A percentile compares a stretch with the other conserved stretches of the same genome.
Conservation (phyloP, 140 eudicot species). For the Cichorium intybus region DNA sequence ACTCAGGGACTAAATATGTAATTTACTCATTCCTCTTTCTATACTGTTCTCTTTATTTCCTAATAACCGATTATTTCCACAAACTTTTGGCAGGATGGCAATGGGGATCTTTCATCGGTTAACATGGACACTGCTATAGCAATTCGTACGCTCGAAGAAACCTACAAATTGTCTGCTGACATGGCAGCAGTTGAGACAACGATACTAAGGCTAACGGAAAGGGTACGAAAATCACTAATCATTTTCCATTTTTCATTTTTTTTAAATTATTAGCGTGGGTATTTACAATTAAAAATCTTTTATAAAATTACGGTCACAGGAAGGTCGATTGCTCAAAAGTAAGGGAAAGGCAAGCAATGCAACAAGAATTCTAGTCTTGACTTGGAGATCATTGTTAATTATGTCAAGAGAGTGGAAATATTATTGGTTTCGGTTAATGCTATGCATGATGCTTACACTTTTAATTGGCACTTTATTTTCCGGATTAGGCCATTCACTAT, state of each 20-base stretch:
- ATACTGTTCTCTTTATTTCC: neutral
- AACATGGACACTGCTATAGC: constrained; percentile 98
- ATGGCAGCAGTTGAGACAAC: constrained; percentile 79
- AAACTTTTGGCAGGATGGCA: constrained; percentile 60
- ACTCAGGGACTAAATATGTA: too few relatives aligned
- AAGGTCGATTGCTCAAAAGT: constrained; percentile 74
- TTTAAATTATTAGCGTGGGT: neutral
- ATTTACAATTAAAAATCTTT: neutral
- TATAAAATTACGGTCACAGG: constrained; percentile 34
- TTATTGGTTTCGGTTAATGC: constrained; percentile 80
- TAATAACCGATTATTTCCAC: neutral
- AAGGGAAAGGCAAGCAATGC: constrained; percentile 64
- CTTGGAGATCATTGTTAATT: constrained; percentile 78
- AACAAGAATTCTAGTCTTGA: constrained; percentile 65
- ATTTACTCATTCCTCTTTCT: neutral
- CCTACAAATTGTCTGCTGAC: constrained; percentile 77
- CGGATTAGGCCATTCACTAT: constrained; percentile 82
- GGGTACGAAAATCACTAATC: constrained; percentile 23
- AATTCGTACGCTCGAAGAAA: constrained; percentile 91
- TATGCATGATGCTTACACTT: constrained; percentile 66
- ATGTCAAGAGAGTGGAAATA: constrained; percentile 93
- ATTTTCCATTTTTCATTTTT: neutral
- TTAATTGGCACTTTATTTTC: constrained; percentile 74
- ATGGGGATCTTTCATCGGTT: constrained; percentile 85
- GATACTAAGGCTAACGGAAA: constrained; percentile 70